Conservation (phyloP, 768 basidiomycete species). For the Suillus tomentosus region DNA sequence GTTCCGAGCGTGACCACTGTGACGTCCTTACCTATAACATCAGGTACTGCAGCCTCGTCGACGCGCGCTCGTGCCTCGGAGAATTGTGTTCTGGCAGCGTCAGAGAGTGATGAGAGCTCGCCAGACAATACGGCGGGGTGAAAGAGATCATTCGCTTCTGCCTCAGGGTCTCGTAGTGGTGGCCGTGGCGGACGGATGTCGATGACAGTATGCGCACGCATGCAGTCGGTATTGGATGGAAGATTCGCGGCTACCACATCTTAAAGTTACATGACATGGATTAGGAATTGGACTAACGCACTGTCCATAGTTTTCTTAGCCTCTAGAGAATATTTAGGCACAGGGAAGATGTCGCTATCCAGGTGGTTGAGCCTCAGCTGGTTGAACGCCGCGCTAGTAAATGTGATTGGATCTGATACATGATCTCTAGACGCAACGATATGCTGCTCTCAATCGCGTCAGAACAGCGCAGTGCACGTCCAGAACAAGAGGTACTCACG, state of each 20-base stretch:
- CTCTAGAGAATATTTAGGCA: constrained; percentile 1
- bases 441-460: not conserved
- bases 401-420: constrained; percentile 1
- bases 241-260: not conserved
- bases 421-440: not conserved
- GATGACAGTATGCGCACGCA: not conserved
- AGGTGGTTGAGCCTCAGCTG: not conserved
- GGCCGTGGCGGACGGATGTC: not conserved
- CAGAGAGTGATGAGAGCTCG: not conserved
- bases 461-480: not conserved
- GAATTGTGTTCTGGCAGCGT: constrained; percentile 40
- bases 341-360: not conserved
- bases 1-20: constrained; percentile 82
- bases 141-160: not conserved
- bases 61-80: constrained; percentile 38
- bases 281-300: not conserved
- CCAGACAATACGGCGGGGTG: not conserved
- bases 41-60: constrained; percentile 15
- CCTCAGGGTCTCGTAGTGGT: not conserved
- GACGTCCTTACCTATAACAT: constrained; percentile 61
- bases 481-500: constrained; percentile 43
- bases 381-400: constrained; percentile 2
- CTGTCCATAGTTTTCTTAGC: not conserved
- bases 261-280: not conserved
- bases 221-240: not conserved